These are phyloP conservation scores for Chlorella variabilis DNA, from an alignment of 163 green algal genomes.

Conservation along the genomic window DNA sequence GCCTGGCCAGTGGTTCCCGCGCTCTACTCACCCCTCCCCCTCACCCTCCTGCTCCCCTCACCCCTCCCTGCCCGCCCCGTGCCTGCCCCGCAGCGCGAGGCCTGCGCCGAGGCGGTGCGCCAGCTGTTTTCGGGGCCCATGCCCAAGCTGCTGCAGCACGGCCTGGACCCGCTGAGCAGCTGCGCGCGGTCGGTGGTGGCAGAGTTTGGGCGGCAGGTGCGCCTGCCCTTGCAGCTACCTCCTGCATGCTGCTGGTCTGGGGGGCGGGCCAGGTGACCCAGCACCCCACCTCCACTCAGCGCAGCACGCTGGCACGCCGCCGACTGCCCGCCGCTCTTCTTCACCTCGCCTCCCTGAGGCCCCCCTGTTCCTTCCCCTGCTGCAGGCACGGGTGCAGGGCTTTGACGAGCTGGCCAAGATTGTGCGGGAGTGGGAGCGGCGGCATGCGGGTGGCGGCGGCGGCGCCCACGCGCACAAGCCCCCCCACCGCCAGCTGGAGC, in stretches of 20 bases:
- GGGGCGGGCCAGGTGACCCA: too few species aligned
- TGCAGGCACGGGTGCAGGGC: constrained; percentile 33
- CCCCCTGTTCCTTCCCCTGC: neutral
- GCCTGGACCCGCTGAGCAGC: constrained; percentile 70
- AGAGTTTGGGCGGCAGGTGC: constrained; percentile 81
- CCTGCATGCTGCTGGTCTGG: neutral
- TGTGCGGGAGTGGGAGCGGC: constrained; percentile 45
- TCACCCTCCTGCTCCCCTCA: neutral
- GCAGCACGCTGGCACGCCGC: too few species aligned
- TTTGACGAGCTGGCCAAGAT: constrained; percentile 42
- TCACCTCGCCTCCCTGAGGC: neutral
- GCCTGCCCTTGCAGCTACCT: neutral
- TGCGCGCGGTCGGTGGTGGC: constrained; percentile 74
- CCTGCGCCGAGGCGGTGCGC: constrained; percentile 22
- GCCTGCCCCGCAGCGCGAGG: constrained; percentile 16
- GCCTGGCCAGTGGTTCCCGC: too few species aligned
- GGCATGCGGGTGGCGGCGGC: neutral
- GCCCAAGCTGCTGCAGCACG: constrained; percentile 63
- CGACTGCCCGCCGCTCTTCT: too few species aligned
- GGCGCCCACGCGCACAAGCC: constrained; percentile 62
- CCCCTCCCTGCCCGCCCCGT: too few species aligned
- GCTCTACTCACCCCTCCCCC: too few species aligned
- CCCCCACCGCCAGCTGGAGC: constrained; percentile 73
- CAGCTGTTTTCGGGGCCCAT: constrained; percentile 38
- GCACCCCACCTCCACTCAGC: too few species aligned